Conservation (phyloP, 257 asterid species). For the Anisodus tanguticus region DNA sequence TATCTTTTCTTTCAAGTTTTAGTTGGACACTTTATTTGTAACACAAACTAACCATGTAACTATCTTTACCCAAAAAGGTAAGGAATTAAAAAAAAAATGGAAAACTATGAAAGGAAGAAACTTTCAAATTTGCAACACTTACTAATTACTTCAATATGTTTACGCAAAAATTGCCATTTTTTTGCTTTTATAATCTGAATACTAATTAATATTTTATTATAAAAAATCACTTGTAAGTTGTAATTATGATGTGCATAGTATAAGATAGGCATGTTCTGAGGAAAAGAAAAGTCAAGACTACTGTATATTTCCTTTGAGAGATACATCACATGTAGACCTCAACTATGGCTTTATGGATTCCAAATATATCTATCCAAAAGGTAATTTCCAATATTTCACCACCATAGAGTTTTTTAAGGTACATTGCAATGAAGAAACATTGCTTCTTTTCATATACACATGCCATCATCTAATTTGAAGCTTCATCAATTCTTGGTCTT, state of each 20-base stretch:
- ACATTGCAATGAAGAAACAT: not conserved
- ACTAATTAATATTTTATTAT: no score
- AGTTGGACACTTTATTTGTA: no score
- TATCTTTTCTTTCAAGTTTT: not conserved
- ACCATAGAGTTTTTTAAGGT: not conserved
- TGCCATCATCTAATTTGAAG: not conserved
- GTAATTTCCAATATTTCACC: conserved; percentile 18
- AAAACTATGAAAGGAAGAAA: no score
- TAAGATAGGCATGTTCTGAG: not conserved
- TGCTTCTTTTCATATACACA: not conserved
- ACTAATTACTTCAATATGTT: no score
- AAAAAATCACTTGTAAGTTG: no score
- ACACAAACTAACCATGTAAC: no score
- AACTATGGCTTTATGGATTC: not conserved
- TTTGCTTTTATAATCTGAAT: no score
- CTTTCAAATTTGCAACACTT: no score
- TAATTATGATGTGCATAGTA: not conserved
- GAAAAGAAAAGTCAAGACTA: not conserved
- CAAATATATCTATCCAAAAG: not conserved
- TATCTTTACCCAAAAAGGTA: no score
- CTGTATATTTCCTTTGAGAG: not conserved
- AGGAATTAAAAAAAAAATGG: no score
- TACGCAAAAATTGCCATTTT: no score
- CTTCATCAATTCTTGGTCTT: not conserved
- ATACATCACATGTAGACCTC: not conserved